Evolutionary conservation across 192 early-diverging fungal species (phyloP).

Genomic region (Rhizophagus sp.): DNA sequence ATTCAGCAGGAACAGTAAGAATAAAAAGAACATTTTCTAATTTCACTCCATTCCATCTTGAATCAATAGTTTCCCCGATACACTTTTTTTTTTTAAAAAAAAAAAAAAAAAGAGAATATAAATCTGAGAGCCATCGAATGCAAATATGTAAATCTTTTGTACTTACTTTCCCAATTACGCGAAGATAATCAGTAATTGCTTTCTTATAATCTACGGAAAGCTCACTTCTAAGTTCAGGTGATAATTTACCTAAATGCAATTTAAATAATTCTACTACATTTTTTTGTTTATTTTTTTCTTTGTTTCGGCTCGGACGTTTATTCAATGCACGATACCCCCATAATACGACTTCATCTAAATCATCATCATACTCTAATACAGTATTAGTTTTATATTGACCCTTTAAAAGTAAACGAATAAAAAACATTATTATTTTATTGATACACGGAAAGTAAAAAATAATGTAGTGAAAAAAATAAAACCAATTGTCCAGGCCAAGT

Average conservation of each 20-base stretch:
- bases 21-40: neutral
- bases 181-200: constrained; percentile 11
- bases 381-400: neutral
- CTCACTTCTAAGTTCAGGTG: too few relatives aligned
- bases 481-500: too few relatives aligned
- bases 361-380: neutral
- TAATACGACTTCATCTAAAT: neutral
- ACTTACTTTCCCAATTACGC: neutral
- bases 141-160: too few relatives aligned
- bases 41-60: neutral
- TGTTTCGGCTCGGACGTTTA: neutral
- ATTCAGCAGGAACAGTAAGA: neutral
- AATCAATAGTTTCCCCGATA: neutral
- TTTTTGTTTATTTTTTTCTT: neutral
- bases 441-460: too few relatives aligned
- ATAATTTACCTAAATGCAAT: neutral
- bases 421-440: neutral
- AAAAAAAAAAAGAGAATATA: too few relatives aligned
- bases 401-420: neutral
- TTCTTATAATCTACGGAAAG: neutral
- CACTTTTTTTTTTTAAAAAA: too few relatives aligned
- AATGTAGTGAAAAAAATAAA: too few relatives aligned
- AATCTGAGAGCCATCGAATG: neutral
- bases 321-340: neutral
- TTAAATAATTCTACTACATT: neutral